Evolutionary conservation across 495 filamentous ascomycete genomes (phyloP).

Genomic region (Xylaria scruposa): DNA sequence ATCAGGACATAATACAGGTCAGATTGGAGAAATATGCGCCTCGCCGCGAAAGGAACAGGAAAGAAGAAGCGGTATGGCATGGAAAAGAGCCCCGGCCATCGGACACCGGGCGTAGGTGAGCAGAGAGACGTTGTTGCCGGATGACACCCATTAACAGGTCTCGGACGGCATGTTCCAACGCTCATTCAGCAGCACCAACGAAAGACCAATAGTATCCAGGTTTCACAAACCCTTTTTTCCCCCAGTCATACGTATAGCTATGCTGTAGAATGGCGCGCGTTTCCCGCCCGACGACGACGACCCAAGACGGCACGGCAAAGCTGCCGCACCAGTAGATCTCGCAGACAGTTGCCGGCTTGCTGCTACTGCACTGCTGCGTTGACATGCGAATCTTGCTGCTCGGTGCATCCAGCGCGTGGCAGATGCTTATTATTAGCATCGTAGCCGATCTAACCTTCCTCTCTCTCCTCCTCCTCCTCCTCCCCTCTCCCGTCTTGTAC

Average conservation of each 20-base stretch:
- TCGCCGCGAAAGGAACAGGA: not conserved
- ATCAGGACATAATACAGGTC: not conserved
- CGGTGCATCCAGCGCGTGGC: slow-evolving; percentile 19
- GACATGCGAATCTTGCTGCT: slow-evolving; percentile 15
- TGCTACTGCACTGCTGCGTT: slow-evolving; percentile 21
- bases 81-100: slow-evolving; percentile 14
- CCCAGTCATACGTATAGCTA: not conserved
- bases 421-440: slow-evolving; percentile 22
- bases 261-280: slow-evolving; percentile 3
- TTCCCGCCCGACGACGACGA: slow-evolving; percentile 1
- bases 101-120: slow-evolving; percentile 18
- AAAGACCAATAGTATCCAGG: not conserved
- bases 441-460: slow-evolving; percentile 2
- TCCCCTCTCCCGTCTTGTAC: not conserved
- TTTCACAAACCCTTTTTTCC: not conserved
- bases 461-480: not conserved
- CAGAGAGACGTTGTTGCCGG: slow-evolving; percentile 11
- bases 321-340: slow-evolving; percentile 11
- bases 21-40: not conserved
- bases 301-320: slow-evolving; percentile 5
- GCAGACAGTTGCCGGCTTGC: not conserved
- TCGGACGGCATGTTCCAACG: not conserved
- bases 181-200: not conserved
- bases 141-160: slow-evolving; percentile 6
- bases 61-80: not conserved